Conservation (phyloP, 2,329 filamentous ascomycete species). For the Aspergillus viridinutans region DNA sequence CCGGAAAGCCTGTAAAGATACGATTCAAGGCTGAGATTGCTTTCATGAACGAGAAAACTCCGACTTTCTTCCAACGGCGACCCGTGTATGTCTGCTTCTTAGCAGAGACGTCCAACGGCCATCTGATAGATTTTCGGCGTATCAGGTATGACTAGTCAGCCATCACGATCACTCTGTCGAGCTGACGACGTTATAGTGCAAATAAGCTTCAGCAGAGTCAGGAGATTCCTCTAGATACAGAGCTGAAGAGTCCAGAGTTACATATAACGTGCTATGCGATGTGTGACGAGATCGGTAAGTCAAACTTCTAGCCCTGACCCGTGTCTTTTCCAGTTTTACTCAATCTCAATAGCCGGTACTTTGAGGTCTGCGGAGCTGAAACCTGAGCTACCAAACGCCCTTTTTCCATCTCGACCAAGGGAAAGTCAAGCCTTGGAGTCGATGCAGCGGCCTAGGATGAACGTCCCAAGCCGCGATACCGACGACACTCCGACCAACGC, state of each 20-base stretch:
- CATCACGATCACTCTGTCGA: slow-evolving; percentile 14
- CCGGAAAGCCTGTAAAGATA: slow-evolving; percentile 49
- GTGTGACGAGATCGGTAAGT: slow-evolving; percentile 75
- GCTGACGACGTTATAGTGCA: slow-evolving; percentile 45
- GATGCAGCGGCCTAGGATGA: slow-evolving; percentile 11
- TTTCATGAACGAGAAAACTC: slow-evolving; percentile 63
- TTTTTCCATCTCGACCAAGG: slow-evolving; percentile 35
- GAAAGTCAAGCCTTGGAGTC: slow-evolving; percentile 11
- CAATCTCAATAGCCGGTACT: slow-evolving; percentile 48
- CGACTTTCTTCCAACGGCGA: slow-evolving; percentile 60
- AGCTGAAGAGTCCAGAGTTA: slow-evolving; percentile 52
- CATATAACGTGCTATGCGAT: slow-evolving; percentile 66
- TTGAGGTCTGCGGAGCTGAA: slow-evolving; percentile 50
- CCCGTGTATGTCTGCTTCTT: slow-evolving; percentile 69
- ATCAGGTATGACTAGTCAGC: slow-evolving; percentile 44
- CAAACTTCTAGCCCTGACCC: too few species aligned
- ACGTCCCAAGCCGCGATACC: slow-evolving; percentile 13
- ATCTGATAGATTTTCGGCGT: slow-evolving; percentile 64
- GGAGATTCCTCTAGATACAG: slow-evolving; percentile 57
- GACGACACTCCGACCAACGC: slow-evolving; percentile 14
- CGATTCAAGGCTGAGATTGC: slow-evolving; percentile 64
- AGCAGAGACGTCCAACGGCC: slow-evolving; percentile 65
- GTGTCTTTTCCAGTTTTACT: slow-evolving; percentile 8
- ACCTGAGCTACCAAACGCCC: slow-evolving; percentile 44
- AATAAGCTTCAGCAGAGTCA: slow-evolving; percentile 60